Conservation (phyloP, 441 rosid species). For the Geranium incanum region DNA sequence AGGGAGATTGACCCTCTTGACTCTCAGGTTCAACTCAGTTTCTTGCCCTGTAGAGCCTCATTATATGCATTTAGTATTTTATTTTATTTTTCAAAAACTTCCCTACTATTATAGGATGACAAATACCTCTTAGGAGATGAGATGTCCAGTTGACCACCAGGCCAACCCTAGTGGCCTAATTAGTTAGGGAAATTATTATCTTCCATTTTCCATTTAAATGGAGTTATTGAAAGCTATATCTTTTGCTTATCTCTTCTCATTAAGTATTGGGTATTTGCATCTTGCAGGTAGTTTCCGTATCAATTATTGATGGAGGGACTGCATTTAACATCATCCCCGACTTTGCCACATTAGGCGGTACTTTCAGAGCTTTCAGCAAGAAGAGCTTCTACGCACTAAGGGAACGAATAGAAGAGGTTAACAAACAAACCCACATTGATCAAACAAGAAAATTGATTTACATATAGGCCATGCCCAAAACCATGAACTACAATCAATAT, state of each 20-base stretch:
- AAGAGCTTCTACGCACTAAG: slow-evolving; percentile 39
- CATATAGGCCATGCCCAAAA: background rate
- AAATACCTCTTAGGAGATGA: no score
- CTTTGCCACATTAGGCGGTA: slow-evolving; percentile 41
- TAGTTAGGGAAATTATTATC: background rate
- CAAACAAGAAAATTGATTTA: background rate
- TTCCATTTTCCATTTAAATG: background rate
- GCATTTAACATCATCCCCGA: slow-evolving; percentile 52
- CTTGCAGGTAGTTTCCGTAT: slow-evolving; percentile 42
- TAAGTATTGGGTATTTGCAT: background rate
- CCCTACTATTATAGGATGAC: no score
- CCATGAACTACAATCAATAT: background rate
- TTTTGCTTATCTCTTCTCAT: background rate
- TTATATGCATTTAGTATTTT: background rate
- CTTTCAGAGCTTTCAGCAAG: slow-evolving; percentile 53
- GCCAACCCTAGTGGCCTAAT: no score
- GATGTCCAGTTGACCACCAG: no score
- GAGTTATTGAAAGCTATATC: background rate
- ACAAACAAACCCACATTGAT: background rate
- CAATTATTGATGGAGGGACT: slow-evolving; percentile 40
- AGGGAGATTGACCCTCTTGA: slow-evolving; percentile 50
- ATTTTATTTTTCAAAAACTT: no score
- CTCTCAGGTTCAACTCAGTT: slow-evolving; percentile 33
- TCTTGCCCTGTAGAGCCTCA: background rate
- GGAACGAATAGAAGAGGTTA: slow-evolving; percentile 50